A percentile compares a stretch with the other conserved stretches of the same genome.
Conservation (phyloP, 768 basidiomycete genomes). For the Polyporus arcularius region DNA sequence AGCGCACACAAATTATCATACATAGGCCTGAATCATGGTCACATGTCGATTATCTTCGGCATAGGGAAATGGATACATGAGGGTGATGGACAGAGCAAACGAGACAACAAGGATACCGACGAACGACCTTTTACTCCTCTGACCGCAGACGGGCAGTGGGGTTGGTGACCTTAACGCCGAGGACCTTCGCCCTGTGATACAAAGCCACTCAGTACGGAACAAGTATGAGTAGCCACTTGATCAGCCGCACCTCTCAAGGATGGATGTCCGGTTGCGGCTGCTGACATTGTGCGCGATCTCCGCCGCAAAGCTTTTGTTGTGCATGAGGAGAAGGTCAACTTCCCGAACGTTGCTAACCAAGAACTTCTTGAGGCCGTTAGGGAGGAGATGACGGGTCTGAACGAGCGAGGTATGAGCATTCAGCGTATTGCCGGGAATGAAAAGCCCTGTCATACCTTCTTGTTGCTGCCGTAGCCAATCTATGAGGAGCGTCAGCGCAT, state of each 20-base stretch:
- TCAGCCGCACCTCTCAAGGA: slow-evolving; percentile 75
- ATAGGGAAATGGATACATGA: slow-evolving; percentile 56
- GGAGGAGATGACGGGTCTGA: slow-evolving; percentile 92
- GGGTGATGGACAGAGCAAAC: slow-evolving; percentile 39
- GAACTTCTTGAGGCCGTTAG: slow-evolving; percentile 95
- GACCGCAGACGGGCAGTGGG: slow-evolving; percentile 89
- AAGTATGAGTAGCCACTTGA: background rate
- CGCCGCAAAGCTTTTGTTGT: slow-evolving; percentile 94
- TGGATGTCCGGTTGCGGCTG: slow-evolving; percentile 90
- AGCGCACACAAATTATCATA: background rate
- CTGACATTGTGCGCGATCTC: slow-evolving; percentile 97
- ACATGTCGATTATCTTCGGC: slow-evolving; percentile 50
- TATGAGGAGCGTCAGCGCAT: slow-evolving; percentile 26
- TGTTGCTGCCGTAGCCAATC: slow-evolving; percentile 92
- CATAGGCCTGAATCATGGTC: slow-evolving; percentile 43
- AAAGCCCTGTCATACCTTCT: slow-evolving; percentile 45
- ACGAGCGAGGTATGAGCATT: background rate
- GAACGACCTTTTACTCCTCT: slow-evolving; percentile 70
- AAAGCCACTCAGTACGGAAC: background rate
- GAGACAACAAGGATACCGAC: slow-evolving; percentile 20
- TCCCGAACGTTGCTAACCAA: slow-evolving; percentile 92
- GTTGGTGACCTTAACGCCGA: slow-evolving; percentile 95
- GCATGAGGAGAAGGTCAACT: slow-evolving; percentile 94
- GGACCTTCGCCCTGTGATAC: slow-evolving; percentile 67
- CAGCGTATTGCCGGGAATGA: background rate